Evolutionary conservation across 169 alveolate genomes (phyloP).

Genomic region (Perkinsus olseni): DNA sequence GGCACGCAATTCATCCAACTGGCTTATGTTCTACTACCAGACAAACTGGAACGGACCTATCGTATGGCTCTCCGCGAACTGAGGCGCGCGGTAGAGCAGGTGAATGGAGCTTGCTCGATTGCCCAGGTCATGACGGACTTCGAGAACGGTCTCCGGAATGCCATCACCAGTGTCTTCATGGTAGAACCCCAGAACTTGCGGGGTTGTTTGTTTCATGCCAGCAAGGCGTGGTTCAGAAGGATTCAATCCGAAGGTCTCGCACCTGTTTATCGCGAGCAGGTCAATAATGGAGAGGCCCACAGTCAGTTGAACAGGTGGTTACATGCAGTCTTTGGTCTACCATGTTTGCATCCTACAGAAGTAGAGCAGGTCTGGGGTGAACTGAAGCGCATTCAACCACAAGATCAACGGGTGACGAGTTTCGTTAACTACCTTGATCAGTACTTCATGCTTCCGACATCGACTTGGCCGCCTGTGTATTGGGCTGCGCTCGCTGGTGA

Average conservation of each 20-base stretch:
- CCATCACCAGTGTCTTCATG: background rate
- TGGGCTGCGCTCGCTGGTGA: background rate
- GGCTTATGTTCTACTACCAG: background rate
- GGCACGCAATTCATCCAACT: background rate
- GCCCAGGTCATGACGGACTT: background rate
- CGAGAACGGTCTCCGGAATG: background rate
- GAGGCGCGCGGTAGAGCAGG: background rate
- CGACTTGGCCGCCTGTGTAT: background rate
- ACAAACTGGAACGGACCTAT: background rate
- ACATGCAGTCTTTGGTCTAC: background rate
- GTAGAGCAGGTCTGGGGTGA: background rate
- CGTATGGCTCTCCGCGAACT: background rate
- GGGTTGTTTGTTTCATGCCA: background rate
- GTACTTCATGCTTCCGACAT: background rate
- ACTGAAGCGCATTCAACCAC: background rate
- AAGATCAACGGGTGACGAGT: background rate
- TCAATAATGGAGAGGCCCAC: background rate
- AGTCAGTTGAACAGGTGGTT: background rate
- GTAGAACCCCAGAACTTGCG: background rate
- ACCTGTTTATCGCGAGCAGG: background rate
- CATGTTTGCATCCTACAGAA: background rate
- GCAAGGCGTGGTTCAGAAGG: background rate
- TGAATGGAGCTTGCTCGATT: background rate
- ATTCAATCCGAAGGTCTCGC: background rate
- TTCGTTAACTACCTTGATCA: background rate